These are phyloP conservation scores for Lactifluus pinguis DNA, from an alignment of 768 basidiomycete species.

Conservation along the genomic window DNA sequence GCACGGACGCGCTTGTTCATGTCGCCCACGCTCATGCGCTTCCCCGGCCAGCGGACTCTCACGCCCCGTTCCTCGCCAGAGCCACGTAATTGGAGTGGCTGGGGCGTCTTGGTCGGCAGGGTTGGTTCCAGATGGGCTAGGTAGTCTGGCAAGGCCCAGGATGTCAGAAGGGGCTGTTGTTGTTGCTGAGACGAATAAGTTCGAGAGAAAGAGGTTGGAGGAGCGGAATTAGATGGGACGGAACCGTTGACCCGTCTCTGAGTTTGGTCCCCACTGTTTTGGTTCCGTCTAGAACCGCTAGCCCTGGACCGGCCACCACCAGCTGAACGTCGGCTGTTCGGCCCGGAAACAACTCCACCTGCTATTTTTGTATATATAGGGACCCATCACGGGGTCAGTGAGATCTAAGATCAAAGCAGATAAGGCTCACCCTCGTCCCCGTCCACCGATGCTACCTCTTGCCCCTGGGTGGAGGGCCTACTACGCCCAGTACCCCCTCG, in stretches of 20 bases:
- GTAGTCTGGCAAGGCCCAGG: conserved; percentile 92
- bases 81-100: conserved; percentile 62
- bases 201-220: conserved; percentile 36
- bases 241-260: conserved; percentile 27
- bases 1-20: conserved; percentile 93
- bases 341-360: background rate
- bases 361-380: background rate
- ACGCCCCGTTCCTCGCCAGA: conserved; percentile 61
- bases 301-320: conserved; percentile 36
- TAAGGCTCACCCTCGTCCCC: conserved; percentile 51
- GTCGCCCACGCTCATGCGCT: conserved; percentile 92
- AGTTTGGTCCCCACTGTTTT: conserved; percentile 20
- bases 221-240: conserved; percentile 29
- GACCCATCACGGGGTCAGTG: background rate
- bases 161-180: conserved; percentile 69
- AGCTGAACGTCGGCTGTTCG: conserved; percentile 33
- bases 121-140: conserved; percentile 78
- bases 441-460: conserved; percentile 34
- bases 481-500: conserved; percentile 24
- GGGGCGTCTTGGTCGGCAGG: conserved; percentile 67
- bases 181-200: conserved; percentile 56
- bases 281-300: conserved; percentile 40
- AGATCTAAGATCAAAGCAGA: conserved; percentile 25
- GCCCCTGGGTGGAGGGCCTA: conserved; percentile 23
- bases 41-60: conserved; percentile 88